Percentiles rank a stretch among this genome's conserved stretches.
Evolutionary conservation across 176 grass and related monocot genomes (phyloP).

Genomic region (Secale cereale): DNA sequence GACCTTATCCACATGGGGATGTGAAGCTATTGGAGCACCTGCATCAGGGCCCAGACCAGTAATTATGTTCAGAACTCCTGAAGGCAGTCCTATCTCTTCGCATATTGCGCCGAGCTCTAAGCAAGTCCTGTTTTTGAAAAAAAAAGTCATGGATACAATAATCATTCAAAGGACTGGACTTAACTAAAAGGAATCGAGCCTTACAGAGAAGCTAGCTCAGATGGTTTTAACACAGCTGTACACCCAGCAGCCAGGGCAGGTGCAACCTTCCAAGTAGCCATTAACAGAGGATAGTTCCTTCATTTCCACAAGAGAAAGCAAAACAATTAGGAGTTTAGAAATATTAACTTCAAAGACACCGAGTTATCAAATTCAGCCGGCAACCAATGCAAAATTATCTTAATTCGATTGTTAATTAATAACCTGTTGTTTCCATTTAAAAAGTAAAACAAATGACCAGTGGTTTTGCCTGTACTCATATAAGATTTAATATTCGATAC

Average conservation of each 20-base stretch:
- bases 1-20: slow-evolving; percentile 91
- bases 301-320: slow-evolving; percentile 5
- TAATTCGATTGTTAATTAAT: background rate
- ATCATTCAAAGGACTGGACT: background rate
- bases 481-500: background rate
- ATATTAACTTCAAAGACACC: slow-evolving; percentile 6
- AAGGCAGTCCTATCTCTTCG: slow-evolving; percentile 73
- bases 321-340: slow-evolving; percentile 11
- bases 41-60: slow-evolving; percentile 90
- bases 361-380: background rate
- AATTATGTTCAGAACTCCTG: slow-evolving; percentile 88
- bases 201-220: slow-evolving; percentile 90
- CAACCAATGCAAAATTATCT: background rate
- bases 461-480: background rate
- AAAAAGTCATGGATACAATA: slow-evolving; percentile 12
- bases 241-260: slow-evolving; percentile 94
- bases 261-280: slow-evolving; percentile 98
- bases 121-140: slow-evolving; percentile 62
- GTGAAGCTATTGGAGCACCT: slow-evolving; percentile 90
- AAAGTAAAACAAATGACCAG: background rate
- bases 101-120: slow-evolving; percentile 88
- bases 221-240: slow-evolving; percentile 88
- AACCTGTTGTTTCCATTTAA: background rate
- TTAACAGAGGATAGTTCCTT: slow-evolving; percentile 98
- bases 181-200: slow-evolving; percentile 20